These are phyloP conservation scores for Mortierella claussenii DNA, from an alignment of 192 early-diverging fungal genomes.

Conservation along the genomic window DNA sequence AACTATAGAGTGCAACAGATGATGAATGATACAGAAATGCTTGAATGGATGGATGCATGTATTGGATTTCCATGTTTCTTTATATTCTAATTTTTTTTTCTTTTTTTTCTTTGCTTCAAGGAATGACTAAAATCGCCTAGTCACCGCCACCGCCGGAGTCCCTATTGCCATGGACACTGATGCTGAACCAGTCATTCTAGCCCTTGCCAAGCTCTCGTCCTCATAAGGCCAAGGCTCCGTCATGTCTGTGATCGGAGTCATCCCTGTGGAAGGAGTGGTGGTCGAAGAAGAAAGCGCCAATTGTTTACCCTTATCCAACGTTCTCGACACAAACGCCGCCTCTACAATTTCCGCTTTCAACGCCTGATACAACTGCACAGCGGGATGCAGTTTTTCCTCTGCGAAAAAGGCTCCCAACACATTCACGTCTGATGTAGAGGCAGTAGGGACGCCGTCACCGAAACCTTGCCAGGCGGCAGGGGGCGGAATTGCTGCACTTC, in stretches of 20 bases:
- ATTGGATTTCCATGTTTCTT: too few relatives aligned
- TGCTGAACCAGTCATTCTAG: too few relatives aligned
- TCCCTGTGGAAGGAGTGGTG: not conserved
- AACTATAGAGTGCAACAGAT: too few relatives aligned
- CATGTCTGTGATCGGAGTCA: not conserved
- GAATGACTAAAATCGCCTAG: too few relatives aligned
- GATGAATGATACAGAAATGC: too few relatives aligned
- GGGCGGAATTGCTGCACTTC: not conserved
- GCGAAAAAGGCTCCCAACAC: not conserved
- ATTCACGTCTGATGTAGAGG: not conserved
- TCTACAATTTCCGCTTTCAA: slow-evolving; percentile 26
- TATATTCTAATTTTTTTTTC: too few relatives aligned
- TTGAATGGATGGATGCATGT: too few relatives aligned
- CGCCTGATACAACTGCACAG: slow-evolving; percentile 20
- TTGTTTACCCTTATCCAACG: slow-evolving; percentile 13
- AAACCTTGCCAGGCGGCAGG: slow-evolving; percentile 49
- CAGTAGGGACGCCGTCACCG: slow-evolving; percentile 13
- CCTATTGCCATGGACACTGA: too few relatives aligned
- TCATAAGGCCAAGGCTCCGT: not conserved
- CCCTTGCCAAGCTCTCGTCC: too few relatives aligned
- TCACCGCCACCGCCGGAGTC: too few relatives aligned
- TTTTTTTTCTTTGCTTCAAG: too few relatives aligned
- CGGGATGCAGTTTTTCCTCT: slow-evolving; percentile 20
- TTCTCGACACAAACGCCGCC: not conserved
- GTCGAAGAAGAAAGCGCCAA: too few relatives aligned